Percentiles rank a stretch among this genome's conserved stretches.
Conservation (phyloP, 495 filamentous ascomycete genomes). For the Talaromyces liani region DNA sequence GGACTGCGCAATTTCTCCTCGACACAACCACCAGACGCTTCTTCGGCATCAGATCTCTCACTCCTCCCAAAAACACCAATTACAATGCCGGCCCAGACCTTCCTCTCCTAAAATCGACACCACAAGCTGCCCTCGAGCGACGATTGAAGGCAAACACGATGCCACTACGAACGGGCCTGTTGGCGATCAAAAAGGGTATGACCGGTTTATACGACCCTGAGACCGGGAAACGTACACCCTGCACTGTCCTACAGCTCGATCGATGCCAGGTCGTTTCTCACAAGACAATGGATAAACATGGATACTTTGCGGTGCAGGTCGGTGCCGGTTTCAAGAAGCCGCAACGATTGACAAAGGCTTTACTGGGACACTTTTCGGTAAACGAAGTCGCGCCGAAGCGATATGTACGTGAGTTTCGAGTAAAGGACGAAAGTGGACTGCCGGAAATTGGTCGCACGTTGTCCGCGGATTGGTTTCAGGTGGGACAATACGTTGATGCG, state of each 20-base stretch:
- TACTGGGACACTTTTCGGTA: conserved; percentile 78
- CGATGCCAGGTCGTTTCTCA: conserved; percentile 77
- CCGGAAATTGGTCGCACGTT: conserved; percentile 64
- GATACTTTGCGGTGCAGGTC: conserved; percentile 89
- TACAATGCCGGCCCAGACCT: conserved; percentile 39
- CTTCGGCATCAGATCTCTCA: conserved; percentile 45
- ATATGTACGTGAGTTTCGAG: conserved; percentile 76
- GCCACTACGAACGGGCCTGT: conserved; percentile 71
- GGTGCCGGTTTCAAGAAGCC: conserved; percentile 71
- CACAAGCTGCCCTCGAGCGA: conserved; percentile 72
- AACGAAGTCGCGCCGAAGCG: conserved; percentile 74
- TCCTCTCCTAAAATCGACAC: conserved; percentile 57
- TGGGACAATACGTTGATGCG: conserved; percentile 87
- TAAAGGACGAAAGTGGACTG: conserved; percentile 64
- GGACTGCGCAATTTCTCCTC: conserved; percentile 3
- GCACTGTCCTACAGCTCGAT: conserved; percentile 92
- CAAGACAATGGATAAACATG: conserved; percentile 73
- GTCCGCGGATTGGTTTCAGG: conserved; percentile 75
- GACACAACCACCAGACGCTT: conserved; percentile 18
- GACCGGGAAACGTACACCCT: conserved; percentile 70
- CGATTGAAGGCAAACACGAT: conserved; percentile 66
- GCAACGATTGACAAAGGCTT: conserved; percentile 65
- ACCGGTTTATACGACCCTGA: conserved; percentile 74
- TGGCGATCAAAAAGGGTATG: conserved; percentile 92
- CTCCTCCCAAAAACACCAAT: conserved; percentile 35